Percentiles rank a stretch among this genome's conserved stretches.
phyloP scores from a whole-genome alignment of 257 asterid species.

The Anisodus acutangulus region DNA sequence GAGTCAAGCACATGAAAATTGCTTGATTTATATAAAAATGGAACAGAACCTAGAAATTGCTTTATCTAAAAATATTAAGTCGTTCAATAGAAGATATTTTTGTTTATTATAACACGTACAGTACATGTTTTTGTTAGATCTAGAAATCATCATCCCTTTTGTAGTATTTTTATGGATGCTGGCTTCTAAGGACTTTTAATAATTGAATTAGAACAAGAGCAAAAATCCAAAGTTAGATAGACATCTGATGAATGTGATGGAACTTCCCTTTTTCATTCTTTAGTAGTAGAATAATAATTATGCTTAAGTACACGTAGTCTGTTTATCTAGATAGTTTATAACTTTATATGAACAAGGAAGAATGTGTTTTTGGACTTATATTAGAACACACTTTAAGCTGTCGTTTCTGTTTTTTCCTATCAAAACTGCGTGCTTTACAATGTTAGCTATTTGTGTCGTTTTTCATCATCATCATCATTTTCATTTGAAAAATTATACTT shows the following conservation, averaged over 20 bases:
- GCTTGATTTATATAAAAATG: not conserved
- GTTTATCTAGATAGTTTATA: not conserved
- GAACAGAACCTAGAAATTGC: not conserved
- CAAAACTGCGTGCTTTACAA: constrained; percentile 15
- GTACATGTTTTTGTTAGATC: not conserved
- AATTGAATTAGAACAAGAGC: not conserved
- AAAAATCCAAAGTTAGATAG: not conserved
- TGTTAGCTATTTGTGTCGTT: too few species aligned
- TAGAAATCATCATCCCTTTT: not conserved
- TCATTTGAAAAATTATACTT: not conserved
- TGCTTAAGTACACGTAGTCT: not conserved
- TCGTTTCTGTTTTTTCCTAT: constrained; percentile 12
- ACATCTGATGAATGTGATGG: constrained; percentile 12
- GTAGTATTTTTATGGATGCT: not conserved
- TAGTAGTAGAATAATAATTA: not conserved
- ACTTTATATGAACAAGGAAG: not conserved
- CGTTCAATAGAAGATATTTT: not conserved
- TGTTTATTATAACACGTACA: not conserved
- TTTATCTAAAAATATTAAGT: not conserved
- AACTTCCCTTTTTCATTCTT: not conserved
- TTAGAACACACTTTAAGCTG: not conserved
- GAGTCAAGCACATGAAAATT: not conserved
- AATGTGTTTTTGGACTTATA: constrained; percentile 15
- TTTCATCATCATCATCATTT: not conserved
- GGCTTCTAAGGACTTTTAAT: too few species aligned